phyloP scores from a whole-genome alignment of 768 basidiomycete genomes.

The Tylopilus subfusipes region DNA sequence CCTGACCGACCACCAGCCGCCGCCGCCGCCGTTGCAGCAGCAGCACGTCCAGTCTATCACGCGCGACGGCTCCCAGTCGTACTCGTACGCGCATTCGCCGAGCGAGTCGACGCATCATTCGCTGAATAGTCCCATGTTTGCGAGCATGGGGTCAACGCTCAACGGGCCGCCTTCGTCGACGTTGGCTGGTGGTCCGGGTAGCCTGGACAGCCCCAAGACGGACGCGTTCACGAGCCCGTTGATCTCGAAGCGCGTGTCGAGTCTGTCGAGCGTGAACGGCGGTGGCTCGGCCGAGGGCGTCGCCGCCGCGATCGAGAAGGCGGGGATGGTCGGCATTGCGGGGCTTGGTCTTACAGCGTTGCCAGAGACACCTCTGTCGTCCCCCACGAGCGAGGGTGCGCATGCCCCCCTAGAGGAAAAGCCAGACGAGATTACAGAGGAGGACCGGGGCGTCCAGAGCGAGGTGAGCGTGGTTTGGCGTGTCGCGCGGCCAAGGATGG shows the following conservation, averaged over 20 bases:
- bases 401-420: slow-evolving; percentile 39
- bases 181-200: slow-evolving; percentile 16
- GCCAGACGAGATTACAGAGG: slow-evolving; percentile 34
- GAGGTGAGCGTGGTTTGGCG: slow-evolving; percentile 50
- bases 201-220: slow-evolving; percentile 33
- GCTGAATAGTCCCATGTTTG: slow-evolving; percentile 38
- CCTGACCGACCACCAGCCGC: slow-evolving; percentile 43
- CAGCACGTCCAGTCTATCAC: slow-evolving; percentile 32
- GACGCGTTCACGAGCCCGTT: slow-evolving; percentile 18
- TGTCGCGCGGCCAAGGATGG: background rate
- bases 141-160: slow-evolving; percentile 30
- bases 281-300: slow-evolving; percentile 21
- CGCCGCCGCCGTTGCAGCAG: no score
- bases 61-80: slow-evolving; percentile 30
- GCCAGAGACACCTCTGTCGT: slow-evolving; percentile 48
- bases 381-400: slow-evolving; percentile 63
- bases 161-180: slow-evolving; percentile 22
- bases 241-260: slow-evolving; percentile 24
- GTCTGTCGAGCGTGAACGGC: slow-evolving; percentile 29
- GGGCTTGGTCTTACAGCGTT: slow-evolving; percentile 27
- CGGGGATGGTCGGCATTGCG: slow-evolving; percentile 15
- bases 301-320: slow-evolving; percentile 20
- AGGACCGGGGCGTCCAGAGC: slow-evolving; percentile 59
- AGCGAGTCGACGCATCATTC: slow-evolving; percentile 44
- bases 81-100: slow-evolving; percentile 33